Percentiles rank a stretch among this genome's conserved stretches.
Conservation (phyloP, 495 filamentous ascomycete species). For the Xylaria castorea region DNA sequence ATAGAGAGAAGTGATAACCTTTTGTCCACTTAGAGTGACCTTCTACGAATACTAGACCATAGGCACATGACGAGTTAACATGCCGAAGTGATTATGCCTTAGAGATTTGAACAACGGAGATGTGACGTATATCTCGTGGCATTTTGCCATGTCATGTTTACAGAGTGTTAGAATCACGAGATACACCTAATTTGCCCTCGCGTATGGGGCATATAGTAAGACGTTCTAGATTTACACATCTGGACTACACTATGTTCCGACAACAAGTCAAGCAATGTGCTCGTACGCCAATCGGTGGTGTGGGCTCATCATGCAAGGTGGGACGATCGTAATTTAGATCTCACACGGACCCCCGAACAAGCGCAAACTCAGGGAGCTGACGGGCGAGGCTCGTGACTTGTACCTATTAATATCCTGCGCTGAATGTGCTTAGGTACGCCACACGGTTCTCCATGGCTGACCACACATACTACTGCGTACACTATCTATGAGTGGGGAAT, state of each 20-base stretch:
- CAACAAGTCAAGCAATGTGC: not conserved
- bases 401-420: slow-evolving; percentile 16
- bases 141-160: not conserved
- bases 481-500: not conserved
- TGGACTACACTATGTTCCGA: not conserved
- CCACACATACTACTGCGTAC: too few relatives aligned
- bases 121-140: not conserved
- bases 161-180: not conserved
- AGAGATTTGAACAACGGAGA: not conserved
- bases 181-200: not conserved
- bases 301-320: slow-evolving; percentile 16
- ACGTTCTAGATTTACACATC: not conserved
- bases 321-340: slow-evolving; percentile 18
- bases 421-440: not conserved
- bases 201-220: not conserved
- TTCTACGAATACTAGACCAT: not conserved
- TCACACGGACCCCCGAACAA: not conserved
- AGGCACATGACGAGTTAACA: not conserved
- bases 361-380: not conserved
- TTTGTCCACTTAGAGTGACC: not conserved
- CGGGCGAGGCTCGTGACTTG: slow-evolving; percentile 9
- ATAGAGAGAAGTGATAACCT: not conserved
- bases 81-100: not conserved
- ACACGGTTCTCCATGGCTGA: not conserved
- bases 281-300: not conserved